phyloP scores from a whole-genome alignment of 768 basidiomycete species.

The Cystofilobasidium macerans region DNA sequence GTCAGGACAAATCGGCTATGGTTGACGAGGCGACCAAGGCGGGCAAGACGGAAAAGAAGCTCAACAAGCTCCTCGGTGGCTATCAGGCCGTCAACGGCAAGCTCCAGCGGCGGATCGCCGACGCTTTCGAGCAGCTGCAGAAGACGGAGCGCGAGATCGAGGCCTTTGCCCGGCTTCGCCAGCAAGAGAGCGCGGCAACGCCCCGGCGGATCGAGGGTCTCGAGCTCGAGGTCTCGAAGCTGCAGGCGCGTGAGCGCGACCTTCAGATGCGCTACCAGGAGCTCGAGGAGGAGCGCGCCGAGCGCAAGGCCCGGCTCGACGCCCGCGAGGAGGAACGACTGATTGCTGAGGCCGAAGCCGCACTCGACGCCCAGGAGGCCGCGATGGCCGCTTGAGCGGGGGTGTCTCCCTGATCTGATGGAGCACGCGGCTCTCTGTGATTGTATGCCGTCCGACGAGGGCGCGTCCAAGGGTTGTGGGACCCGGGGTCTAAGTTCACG shows the following conservation, averaged over 20 bases:
- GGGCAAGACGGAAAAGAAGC: constrained; percentile 79
- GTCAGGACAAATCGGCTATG: constrained; percentile 59
- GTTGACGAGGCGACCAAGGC: constrained; percentile 68
- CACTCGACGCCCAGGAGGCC: constrained; percentile 35
- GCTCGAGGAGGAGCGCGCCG: constrained; percentile 51
- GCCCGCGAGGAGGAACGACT: constrained; percentile 56
- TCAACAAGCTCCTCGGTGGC: constrained; percentile 75
- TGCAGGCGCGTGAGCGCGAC: constrained; percentile 63
- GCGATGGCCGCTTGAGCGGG: constrained; percentile 5
- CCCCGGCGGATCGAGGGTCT: constrained; percentile 67
- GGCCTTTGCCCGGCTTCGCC: constrained; percentile 62
- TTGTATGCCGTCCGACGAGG: too few relatives aligned
- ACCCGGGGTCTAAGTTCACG: too few relatives aligned
- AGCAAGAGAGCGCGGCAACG: constrained; percentile 62
- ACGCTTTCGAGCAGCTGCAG: constrained; percentile 53
- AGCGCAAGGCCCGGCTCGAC: constrained; percentile 34
- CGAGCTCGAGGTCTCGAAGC: constrained; percentile 71
- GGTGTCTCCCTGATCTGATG: too few relatives aligned
- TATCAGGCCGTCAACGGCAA: constrained; percentile 67
- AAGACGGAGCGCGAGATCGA: constrained; percentile 59
- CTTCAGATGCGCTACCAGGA: constrained; percentile 80
- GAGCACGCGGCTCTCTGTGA: too few relatives aligned
- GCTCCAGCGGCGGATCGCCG: constrained; percentile 39
- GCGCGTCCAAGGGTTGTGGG: too few relatives aligned
- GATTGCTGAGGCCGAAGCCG: constrained; percentile 37